Evolutionary conservation across 1,284 basidiomycete species (phyloP).

Genomic region (Cryptococcus hybrid): DNA sequence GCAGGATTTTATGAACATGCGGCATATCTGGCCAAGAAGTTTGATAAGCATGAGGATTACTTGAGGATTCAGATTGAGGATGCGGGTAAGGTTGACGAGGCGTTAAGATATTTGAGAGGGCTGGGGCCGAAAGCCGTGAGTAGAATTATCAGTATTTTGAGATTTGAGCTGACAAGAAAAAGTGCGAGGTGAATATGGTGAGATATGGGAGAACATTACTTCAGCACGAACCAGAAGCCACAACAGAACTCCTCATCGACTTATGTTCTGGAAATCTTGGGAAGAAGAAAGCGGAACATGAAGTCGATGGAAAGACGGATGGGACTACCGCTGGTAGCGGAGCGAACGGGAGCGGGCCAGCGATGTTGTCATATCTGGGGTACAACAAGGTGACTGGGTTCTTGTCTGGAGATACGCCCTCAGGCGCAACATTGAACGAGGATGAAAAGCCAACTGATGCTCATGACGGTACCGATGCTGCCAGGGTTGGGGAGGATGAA

Average conservation of each 20-base stretch:
- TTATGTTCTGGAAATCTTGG: slow-evolving; percentile 70
- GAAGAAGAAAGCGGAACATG: slow-evolving; percentile 22
- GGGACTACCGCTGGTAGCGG: slow-evolving; percentile 19
- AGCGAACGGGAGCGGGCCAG: slow-evolving; percentile 51
- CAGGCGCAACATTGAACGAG: slow-evolving; percentile 26
- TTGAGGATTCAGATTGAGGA: slow-evolving; percentile 94
- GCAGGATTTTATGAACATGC: slow-evolving; percentile 96
- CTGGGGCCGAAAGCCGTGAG: slow-evolving; percentile 74
- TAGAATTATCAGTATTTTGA: slow-evolving; percentile 9
- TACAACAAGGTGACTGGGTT: slow-evolving; percentile 58
- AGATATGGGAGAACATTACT: slow-evolving; percentile 82
- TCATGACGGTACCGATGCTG: too few species aligned
- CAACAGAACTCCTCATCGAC: slow-evolving; percentile 87
- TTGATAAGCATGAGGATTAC: slow-evolving; percentile 88
- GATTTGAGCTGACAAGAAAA: background rate
- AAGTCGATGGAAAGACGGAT: slow-evolving; percentile 44
- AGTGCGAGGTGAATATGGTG: slow-evolving; percentile 70
- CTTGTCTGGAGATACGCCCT: slow-evolving; percentile 40
- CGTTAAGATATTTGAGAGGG: slow-evolving; percentile 73
- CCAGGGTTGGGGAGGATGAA: background rate
- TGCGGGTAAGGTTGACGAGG: slow-evolving; percentile 75
- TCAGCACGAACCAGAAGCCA: slow-evolving; percentile 75
- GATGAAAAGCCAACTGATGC: slow-evolving; percentile 47
- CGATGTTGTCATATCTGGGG: slow-evolving; percentile 74
- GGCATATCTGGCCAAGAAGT: slow-evolving; percentile 87